Evolutionary conservation across 768 basidiomycete genomes (phyloP).

Genomic region (Sporobolomyces phaffii): DNA sequence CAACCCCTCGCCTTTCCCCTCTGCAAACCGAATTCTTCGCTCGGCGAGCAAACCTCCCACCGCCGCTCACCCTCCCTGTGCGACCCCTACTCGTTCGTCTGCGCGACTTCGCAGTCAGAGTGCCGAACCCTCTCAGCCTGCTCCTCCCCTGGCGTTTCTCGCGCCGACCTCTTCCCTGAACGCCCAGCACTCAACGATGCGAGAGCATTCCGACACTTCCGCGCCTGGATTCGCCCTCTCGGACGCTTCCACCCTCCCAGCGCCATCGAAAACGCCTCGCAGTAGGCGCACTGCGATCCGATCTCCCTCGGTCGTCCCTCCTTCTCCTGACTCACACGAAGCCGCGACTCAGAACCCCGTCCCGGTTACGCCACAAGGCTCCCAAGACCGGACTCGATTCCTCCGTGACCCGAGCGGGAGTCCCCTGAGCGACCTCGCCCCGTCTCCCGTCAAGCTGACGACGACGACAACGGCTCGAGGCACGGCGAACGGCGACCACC

Average conservation of each 20-base stretch:
- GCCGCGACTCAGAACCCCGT: neutral
- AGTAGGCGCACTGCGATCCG: too few species aligned
- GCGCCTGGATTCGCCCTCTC: too few species aligned
- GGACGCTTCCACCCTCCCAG: too few species aligned
- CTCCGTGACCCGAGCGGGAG: conserved; percentile 12
- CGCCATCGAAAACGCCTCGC: too few species aligned
- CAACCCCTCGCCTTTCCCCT: neutral
- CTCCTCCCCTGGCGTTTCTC: too few species aligned
- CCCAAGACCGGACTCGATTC: neutral
- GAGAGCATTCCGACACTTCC: neutral
- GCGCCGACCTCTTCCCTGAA: neutral
- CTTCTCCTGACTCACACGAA: too few species aligned
- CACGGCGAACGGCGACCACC: too few species aligned
- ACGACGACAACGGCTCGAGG: neutral
- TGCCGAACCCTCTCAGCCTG: neutral
- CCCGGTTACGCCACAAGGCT: neutral
- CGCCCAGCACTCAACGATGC: neutral
- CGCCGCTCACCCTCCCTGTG: neutral
- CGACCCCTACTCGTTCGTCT: neutral
- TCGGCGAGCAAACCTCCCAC: neutral
- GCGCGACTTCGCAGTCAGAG: neutral
- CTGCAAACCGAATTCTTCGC: neutral
- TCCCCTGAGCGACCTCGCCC: conserved; percentile 5
- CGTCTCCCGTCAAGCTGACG: conserved; percentile 7
- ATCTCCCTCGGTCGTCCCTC: too few species aligned